phyloP scores from a whole-genome alignment of 1,139 yeast genomes.

The Yamadazyma spencermartinsiae region DNA sequence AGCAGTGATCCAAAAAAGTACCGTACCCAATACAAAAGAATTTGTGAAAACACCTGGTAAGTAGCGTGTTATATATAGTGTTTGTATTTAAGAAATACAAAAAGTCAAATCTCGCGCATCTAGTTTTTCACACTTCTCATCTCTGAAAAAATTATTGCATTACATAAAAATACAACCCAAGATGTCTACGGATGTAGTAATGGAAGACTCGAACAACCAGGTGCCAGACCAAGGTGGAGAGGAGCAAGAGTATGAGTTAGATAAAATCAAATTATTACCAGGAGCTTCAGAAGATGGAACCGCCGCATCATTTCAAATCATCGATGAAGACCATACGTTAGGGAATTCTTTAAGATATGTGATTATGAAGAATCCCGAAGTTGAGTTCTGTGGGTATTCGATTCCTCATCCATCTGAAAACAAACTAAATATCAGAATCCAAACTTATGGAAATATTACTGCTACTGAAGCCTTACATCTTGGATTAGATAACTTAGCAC shows the following conservation, averaged over 20 bases:
- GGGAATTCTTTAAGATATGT: slow-evolving; percentile 93
- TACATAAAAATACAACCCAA: background rate
- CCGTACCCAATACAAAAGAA: too few species aligned
- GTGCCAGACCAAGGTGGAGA: slow-evolving; percentile 16
- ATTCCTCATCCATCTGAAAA: slow-evolving; percentile 99
- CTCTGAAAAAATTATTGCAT: background rate
- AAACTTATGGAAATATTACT: slow-evolving; percentile 85
- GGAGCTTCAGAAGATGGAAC: slow-evolving; percentile 95
- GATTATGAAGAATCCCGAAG: slow-evolving; percentile 96
- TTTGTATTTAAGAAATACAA: too few species aligned
- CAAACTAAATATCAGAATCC: slow-evolving; percentile 85
- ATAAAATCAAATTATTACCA: slow-evolving; percentile 65
- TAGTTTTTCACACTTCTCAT: too few species aligned
- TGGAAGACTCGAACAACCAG: slow-evolving; percentile 1
- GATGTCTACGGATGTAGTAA: slow-evolving; percentile 1
- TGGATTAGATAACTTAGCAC: slow-evolving; percentile 84
- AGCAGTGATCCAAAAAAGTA: too few species aligned
- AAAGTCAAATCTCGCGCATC: too few species aligned
- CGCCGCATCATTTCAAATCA: slow-evolving; percentile 90
- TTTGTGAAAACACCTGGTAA: too few species aligned
- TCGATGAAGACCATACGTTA: slow-evolving; percentile 92
- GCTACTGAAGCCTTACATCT: slow-evolving; percentile 93
- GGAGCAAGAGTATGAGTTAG: slow-evolving; percentile 47
- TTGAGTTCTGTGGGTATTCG: slow-evolving; percentile 96
- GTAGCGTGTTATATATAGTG: too few species aligned